Percentiles rank a stretch among this genome's conserved stretches.
These are phyloP conservation scores for Haplographium delicatum DNA, from an alignment of 495 filamentous ascomycete genomes.

Conservation along the genomic window DNA sequence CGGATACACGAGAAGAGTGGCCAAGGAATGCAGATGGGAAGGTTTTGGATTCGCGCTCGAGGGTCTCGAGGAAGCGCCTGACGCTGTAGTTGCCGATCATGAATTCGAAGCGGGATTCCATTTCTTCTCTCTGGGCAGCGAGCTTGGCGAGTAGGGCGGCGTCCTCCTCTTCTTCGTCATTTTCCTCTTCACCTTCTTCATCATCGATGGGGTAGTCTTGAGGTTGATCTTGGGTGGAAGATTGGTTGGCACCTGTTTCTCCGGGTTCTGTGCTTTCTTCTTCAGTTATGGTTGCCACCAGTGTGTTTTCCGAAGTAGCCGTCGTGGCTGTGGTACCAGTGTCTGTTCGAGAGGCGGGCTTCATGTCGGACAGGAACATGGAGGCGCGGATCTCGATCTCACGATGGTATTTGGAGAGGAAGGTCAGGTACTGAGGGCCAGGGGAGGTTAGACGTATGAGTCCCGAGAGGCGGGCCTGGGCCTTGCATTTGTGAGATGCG, in stretches of 20 bases:
- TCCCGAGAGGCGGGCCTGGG: not conserved
- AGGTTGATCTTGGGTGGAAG: not conserved
- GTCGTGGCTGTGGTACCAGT: not conserved
- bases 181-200: not conserved
- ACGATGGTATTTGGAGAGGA: slow-evolving; percentile 8
- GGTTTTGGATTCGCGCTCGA: not conserved
- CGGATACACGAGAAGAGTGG: not conserved
- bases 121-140: not conserved
- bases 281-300: too few species aligned
- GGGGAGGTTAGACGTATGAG: not conserved
- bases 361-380: not conserved
- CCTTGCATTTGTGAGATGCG: not conserved
- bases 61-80: slow-evolving; percentile 1
- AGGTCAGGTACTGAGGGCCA: slow-evolving; percentile 13
- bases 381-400: slow-evolving; percentile 6
- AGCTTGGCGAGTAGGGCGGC: too few species aligned
- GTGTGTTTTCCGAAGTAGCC: not conserved
- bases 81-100: slow-evolving; percentile 17
- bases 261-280: not conserved
- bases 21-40: not conserved
- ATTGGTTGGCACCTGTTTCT: not conserved
- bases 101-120: slow-evolving; percentile 3
- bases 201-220: not conserved
- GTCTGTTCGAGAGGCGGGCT: not conserved
- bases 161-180: not conserved